Conservation (phyloP, 331 rosid species). For the Saraca asoca region DNA sequence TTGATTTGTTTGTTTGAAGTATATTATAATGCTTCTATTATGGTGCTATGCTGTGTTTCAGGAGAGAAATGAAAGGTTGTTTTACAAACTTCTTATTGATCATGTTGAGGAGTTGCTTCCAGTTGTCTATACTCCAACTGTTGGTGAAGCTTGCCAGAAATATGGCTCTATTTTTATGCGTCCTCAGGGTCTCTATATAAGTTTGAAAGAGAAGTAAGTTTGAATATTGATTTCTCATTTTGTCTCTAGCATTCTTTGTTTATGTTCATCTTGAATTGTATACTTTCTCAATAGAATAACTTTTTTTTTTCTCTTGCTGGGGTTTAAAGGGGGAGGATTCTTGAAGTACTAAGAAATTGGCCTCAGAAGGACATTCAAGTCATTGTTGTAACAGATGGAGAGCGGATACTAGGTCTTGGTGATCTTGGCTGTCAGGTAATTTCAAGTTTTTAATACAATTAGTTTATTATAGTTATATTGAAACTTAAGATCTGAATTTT, state of each 20-base stretch:
- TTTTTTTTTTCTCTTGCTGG: constrained; percentile 19
- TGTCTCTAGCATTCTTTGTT: constrained; percentile 15
- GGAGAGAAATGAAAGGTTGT: constrained; percentile 86
- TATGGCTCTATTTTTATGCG: constrained; percentile 81
- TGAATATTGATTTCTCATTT: constrained; percentile 3
- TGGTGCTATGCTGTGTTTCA: constrained; percentile 40
- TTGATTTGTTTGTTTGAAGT: constrained; percentile 9
- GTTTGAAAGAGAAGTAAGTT: constrained; percentile 92
- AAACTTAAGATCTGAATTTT: constrained; percentile 10
- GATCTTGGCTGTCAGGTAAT: constrained; percentile 98
- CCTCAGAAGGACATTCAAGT: constrained; percentile 96
- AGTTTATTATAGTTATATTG: constrained; percentile 16
- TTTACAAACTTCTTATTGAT: constrained; percentile 76
- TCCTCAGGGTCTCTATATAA: constrained; percentile 92
- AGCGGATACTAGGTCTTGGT: constrained; percentile 90
- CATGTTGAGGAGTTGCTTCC: constrained; percentile 97
- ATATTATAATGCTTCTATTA: constrained; percentile 22
- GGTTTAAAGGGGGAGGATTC: constrained; percentile 77
- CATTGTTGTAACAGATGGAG: constrained; percentile 97
- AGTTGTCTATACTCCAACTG: constrained; percentile 93
- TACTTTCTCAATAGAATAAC: constrained; percentile 21
- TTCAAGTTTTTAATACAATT: neutral
- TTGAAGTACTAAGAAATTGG: constrained; percentile 94
- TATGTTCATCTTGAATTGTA: constrained; percentile 26
- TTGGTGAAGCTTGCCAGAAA: constrained; percentile 99